Evolutionary conservation across 148 eudicot species (phyloP).

Genomic region (Silene conica): DNA sequence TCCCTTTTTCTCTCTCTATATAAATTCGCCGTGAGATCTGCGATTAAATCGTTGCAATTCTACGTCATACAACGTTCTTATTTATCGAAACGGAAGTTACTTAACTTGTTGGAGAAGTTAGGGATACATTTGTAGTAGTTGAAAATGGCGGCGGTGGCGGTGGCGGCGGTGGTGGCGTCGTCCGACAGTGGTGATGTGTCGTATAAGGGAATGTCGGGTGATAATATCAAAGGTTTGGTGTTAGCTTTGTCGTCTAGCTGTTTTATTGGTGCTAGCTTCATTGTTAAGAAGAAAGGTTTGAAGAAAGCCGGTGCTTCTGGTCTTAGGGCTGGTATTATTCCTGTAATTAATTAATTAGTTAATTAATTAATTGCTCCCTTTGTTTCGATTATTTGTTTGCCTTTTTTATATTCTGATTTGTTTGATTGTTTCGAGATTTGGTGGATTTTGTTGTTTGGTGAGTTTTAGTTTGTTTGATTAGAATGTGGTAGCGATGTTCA

Average conservation of each 20-base stretch:
- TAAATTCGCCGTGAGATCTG: neutral
- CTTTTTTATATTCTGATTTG: neutral
- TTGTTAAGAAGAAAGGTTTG: slow-evolving; percentile 33
- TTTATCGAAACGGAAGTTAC: neutral
- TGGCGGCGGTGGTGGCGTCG: neutral
- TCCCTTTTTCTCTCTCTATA: neutral
- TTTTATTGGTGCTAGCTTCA: slow-evolving; percentile 32
- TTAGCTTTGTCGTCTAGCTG: slow-evolving; percentile 29
- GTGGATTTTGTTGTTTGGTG: too few relatives aligned
- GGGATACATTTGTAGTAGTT: neutral
- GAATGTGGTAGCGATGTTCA: too few relatives aligned
- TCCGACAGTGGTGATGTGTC: slow-evolving; percentile 12
- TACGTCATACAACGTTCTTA: neutral
- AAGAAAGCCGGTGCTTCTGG: slow-evolving; percentile 37
- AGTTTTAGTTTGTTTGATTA: too few relatives aligned
- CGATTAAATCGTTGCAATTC: neutral
- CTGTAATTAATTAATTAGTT: neutral
- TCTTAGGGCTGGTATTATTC: slow-evolving; percentile 24
- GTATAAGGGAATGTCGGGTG: slow-evolving; percentile 29
- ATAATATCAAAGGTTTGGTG: slow-evolving; percentile 28
- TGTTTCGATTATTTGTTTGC: too few relatives aligned
- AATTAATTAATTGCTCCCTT: neutral
- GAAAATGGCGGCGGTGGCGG: neutral
- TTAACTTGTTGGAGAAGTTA: neutral
- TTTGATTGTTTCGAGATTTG: neutral